Evolutionary conservation across 2,329 filamentous ascomycete species (phyloP), one percentile per base, ranked within the genome.

Genomic region (Podosphaera aphanis): DNA sequence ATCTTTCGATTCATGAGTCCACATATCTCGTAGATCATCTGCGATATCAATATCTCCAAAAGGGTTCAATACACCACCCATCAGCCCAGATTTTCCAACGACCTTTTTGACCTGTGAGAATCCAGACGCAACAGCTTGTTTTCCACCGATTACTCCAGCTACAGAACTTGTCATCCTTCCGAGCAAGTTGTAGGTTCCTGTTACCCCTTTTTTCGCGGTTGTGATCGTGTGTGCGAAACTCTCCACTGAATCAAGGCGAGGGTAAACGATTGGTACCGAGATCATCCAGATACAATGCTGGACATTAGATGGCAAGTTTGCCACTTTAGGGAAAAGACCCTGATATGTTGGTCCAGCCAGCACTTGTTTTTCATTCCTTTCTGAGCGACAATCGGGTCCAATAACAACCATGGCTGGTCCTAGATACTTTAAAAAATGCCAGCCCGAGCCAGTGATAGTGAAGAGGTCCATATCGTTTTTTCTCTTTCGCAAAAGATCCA

Each of bases 221-320:
- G 86, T 81, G 50, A 95, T 79, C 0, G 88, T 93, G 55, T 86
- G 81, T 29, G 85, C 85, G 47, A 98, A 69, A 52, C 83, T 84
- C 63, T 95, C 90, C 3, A 93, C 83, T 1, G 82, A 82, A 54
- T 95, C 90, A 15, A 98, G 66, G 1, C 90, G 75, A 19, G 90
- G 90, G 58, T 95, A 98, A 36, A 95, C 66, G 18, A 95, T 61
- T 0, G 90, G 90, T 5, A 94, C 84, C 0, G 88, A 83, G 10
- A 95, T 62, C 79, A 95, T 92, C 82, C 86, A 90, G 48, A 98
- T 75, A 57, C 88, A 94, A 61, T 98, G 90, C 62, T 98, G 90
- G 8, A 98, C 85, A 55, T 81, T 90, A 0, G 84, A 81, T 0
- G 90, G 90, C 2, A 98, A 66, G 55, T 82, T 80, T 1, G 85